Evolutionary conservation across 345 rosid genomes (phyloP), one percentile per base, ranked within the genome.

Genomic region (Dipteronia dyeriana): DNA sequence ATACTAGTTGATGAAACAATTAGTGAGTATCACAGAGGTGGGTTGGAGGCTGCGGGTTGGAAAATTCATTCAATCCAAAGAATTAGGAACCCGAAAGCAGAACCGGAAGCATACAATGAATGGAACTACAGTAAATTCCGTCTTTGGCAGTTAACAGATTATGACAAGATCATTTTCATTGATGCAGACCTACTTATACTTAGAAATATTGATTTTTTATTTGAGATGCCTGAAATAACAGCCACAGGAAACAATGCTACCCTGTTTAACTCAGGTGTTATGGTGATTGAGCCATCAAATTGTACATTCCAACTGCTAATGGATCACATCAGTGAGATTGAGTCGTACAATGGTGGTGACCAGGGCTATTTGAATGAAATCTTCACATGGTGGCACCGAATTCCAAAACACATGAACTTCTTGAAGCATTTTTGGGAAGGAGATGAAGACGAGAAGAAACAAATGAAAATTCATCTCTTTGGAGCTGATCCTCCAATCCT

Each of bases 371-470:
- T 94, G 4, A 94, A 94, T 43, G 94, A 92, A 82, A 87, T 94
- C 72, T 94, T 92, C 86, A 94, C 97, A n/a, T 94, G 97, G 97
- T 94, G 98, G 98, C 98, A 94, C 86, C 89, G 97, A 73, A 92
- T 94, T 60, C 98, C 97, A 0, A 91, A 86, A 68, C 97, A 85
- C 82, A 91, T 94, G 97, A 94, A 94, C 84, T 92, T 92, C 86
- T 82, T 94, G 89, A 94, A 94, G 83, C 98, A 94, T 68, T 94
- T 87, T 76, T 92, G 97, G 98, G 98, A 92, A 82, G 98, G 98
- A 0, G 97, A 94, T 17, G 86, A 87, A 80, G 85, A 85, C 47
- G 98, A 90, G 87, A 91, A 84, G 78, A 94, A 91, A 74, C 87
- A 79, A 66, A 79, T 74, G 91, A 94, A 94, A 81, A 87, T 80